phyloP scores from a whole-genome alignment of 352 stramenopile genomes.

The Phytophthora pluvialis region DNA sequence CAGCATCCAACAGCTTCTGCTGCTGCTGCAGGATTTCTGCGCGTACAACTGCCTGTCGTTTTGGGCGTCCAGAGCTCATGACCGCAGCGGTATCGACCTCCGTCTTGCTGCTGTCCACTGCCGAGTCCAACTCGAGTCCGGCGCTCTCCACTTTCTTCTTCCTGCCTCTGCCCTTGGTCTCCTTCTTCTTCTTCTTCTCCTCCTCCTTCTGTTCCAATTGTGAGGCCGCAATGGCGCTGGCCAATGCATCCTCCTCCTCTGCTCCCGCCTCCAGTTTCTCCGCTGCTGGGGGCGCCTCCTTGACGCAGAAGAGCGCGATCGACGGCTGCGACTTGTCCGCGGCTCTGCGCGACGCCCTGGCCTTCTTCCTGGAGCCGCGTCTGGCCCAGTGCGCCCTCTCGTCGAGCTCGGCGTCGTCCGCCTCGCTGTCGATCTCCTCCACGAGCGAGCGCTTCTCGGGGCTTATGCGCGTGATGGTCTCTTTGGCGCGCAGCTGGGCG shows the following conservation, averaged over 20 bases:
- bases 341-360: slow-evolving; percentile 27
- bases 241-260: slow-evolving; percentile 10
- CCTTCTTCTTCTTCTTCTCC: slow-evolving; percentile 16
- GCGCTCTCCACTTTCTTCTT: slow-evolving; percentile 22
- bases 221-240: slow-evolving; percentile 10
- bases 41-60: slow-evolving; percentile 57
- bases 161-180: slow-evolving; percentile 11
- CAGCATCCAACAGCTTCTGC: slow-evolving; percentile 41
- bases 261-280: background rate
- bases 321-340: slow-evolving; percentile 62
- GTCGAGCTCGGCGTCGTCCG: slow-evolving; percentile 78
- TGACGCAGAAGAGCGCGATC: slow-evolving; percentile 70
- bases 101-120: slow-evolving; percentile 9
- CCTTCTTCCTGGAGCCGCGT: slow-evolving; percentile 45
- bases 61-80: slow-evolving; percentile 54
- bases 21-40: slow-evolving; percentile 52
- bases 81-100: slow-evolving; percentile 2
- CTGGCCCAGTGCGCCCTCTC: slow-evolving; percentile 68
- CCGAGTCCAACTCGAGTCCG: slow-evolving; percentile 20
- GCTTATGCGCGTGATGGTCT: slow-evolving; percentile 58
- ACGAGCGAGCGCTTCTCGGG: slow-evolving; percentile 58
- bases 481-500: slow-evolving; percentile 44
- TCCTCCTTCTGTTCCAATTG: slow-evolving; percentile 12
- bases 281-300: slow-evolving; percentile 6
- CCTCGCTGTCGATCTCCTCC: slow-evolving; percentile 77